A percentile compares a stretch with the other conserved stretches of the same genome.
Evolutionary conservation across 2,329 filamentous ascomycete species (phyloP).

Genomic region (Knufia petricola): DNA sequence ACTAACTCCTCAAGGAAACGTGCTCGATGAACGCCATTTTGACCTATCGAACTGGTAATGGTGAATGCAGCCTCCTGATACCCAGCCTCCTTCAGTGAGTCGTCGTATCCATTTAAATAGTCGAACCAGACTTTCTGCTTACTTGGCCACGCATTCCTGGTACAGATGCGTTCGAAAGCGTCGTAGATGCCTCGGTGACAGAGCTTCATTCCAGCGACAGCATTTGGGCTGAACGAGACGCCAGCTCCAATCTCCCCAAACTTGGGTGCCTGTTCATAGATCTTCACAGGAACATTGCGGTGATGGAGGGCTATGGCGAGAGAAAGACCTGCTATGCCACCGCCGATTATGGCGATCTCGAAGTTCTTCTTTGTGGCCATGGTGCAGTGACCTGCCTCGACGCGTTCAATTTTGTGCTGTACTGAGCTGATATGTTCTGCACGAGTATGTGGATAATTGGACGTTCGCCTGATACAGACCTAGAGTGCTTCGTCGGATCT

Average conservation of each 20-base stretch:
- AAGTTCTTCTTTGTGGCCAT: conserved; percentile 15
- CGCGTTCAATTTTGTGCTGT: too few species aligned
- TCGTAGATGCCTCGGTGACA: conserved; percentile 33
- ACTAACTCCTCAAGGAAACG: conserved; percentile 42
- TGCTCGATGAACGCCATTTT: conserved; percentile 36
- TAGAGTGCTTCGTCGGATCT: too few species aligned
- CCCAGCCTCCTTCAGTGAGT: conserved; percentile 16
- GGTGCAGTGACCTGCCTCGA: background rate
- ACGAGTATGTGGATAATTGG: too few species aligned
- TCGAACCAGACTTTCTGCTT: conserved; percentile 36
- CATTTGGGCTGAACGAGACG: conserved; percentile 41
- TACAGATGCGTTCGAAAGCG: conserved; percentile 32
- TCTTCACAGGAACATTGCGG: conserved; percentile 21
- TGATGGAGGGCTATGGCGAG: conserved; percentile 22
- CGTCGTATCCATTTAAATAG: conserved; percentile 30
- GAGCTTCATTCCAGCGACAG: conserved; percentile 39
- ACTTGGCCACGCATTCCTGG: conserved; percentile 24
- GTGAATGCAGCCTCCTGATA: conserved; percentile 33
- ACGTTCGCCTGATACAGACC: too few species aligned
- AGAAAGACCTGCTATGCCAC: conserved; percentile 24
- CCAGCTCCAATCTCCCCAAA: conserved; percentile 47
- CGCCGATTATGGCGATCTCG: conserved; percentile 26
- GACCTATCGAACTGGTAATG: conserved; percentile 27
- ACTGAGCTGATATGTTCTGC: too few species aligned
- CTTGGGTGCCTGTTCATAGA: conserved; percentile 40